Percentiles rank a stretch among this genome's conserved stretches.
phyloP scores from a whole-genome alignment of 2,329 filamentous ascomycete genomes.

The Verticillium dahliae region DNA sequence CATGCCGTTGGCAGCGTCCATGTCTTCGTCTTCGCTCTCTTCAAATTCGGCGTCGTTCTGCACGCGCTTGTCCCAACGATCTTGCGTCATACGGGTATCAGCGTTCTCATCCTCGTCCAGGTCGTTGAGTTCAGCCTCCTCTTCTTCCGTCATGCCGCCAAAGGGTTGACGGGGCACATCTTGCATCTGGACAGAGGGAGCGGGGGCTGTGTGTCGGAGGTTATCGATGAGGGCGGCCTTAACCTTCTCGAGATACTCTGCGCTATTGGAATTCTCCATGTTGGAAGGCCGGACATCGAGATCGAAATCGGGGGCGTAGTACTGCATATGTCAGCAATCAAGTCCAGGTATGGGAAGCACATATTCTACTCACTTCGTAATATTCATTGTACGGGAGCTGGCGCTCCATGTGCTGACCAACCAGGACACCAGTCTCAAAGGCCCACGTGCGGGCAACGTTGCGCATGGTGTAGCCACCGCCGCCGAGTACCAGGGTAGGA shows the following conservation, averaged over 20 bases:
- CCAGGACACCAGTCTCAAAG: constrained; percentile 86
- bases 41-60: constrained; percentile 75
- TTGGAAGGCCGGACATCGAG: constrained; percentile 84
- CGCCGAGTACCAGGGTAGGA: constrained; percentile 87
- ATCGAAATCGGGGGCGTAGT: constrained; percentile 86
- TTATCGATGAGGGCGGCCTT: constrained; percentile 80
- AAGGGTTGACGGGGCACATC: constrained; percentile 61
- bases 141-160: constrained; percentile 58
- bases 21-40: constrained; percentile 85
- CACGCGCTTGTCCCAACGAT: constrained; percentile 73
- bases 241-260: constrained; percentile 75
- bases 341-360: not conserved
- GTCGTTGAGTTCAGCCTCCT: constrained; percentile 59
- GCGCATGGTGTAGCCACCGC: constrained; percentile 93
- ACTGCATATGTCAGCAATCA: constrained; percentile 42
- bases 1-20: constrained; percentile 66
- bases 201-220: constrained; percentile 75
- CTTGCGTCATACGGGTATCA: constrained; percentile 75
- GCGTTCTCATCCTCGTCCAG: constrained; percentile 81
- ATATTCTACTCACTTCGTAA: constrained; percentile 57
- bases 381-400: constrained; percentile 96
- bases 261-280: constrained; percentile 85
- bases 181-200: constrained; percentile 87
- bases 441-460: constrained; percentile 97
- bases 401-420: constrained; percentile 73